Evolutionary conservation across 2,329 filamentous ascomycete species (phyloP), one percentile per base, ranked within the genome.

Genomic region (Xylaria polymorpha): DNA sequence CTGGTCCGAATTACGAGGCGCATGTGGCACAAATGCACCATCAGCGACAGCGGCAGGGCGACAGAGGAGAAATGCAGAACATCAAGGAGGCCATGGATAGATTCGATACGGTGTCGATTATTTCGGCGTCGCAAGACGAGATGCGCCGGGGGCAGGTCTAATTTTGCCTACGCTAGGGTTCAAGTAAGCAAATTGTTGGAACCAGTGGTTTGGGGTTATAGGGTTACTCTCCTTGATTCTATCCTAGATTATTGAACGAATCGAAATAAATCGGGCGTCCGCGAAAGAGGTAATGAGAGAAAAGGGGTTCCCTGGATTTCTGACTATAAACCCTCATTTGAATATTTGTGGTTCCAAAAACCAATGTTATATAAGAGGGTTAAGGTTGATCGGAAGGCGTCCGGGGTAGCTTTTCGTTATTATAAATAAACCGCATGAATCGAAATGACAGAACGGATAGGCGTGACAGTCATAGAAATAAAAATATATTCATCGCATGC

Each of bases 121-220:
- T 68, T 6, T 72, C 74, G n/a, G 72, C 72, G 48, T 66, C 68
- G 37, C 39, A 63, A n/a, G 62, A 60, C 22, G 69, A 66, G 53
- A 67, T 71, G 69, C 60, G 58, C 6, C 51, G 63, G 39, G 69
- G 69, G 4, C 68, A 74, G 46, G 61, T 70, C 12, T 74, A 44
- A 71, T 46, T 1, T 50, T 37, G 18, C 48, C 3, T 1, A n/a
- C 7, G n/a, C 22, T 29, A 8, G 9, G 29, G 37, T 37, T n/a
- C 14, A 41, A 29, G 18, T 43, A 20, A 41, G 37, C 5, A 41
- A 12, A 50, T 39, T 12, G 1, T 35, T 44, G 14, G 22, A 50
- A 22, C 41, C 32, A 57, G 57, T 29, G 61, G 65, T 68, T 32
- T 39, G 20, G 51, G 35, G 55, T 25, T 39, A 12, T 18, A 18